Evolutionary conservation across 805 yeast species (phyloP).

Genomic region (Lipomyces spencermartinsiae): DNA sequence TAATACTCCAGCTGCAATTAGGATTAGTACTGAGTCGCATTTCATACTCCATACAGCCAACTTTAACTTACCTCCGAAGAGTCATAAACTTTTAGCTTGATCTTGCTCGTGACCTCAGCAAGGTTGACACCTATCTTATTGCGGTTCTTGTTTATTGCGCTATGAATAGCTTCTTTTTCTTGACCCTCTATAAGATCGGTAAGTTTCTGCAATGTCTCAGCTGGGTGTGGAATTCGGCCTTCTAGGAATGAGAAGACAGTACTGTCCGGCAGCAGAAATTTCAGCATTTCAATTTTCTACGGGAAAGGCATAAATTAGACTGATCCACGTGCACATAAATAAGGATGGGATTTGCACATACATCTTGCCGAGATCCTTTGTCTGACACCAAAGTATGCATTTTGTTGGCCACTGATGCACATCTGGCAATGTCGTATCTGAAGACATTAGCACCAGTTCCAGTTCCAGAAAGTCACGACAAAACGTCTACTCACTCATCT

Average conservation of each 20-base stretch:
- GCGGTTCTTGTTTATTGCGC: conserved; percentile 38
- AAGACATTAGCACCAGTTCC: neutral
- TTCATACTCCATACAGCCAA: neutral
- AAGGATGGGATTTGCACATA: conserved; percentile 16
- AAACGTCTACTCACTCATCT: conserved; percentile 18
- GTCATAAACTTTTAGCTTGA: conserved; percentile 56
- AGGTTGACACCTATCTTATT: conserved; percentile 41
- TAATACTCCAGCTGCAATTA: conserved; percentile 52
- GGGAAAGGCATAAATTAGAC: neutral
- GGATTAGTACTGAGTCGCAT: neutral
- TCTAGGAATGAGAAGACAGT: conserved; percentile 42
- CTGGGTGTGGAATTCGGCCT: conserved; percentile 42
- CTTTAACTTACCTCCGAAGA: conserved; percentile 47
- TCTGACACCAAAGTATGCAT: conserved; percentile 33
- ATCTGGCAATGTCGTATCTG: conserved; percentile 39
- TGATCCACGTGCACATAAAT: neutral
- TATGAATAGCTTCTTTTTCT: conserved; percentile 40
- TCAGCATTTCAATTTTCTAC: conserved; percentile 32
- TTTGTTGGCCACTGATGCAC: conserved; percentile 38
- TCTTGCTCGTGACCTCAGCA: conserved; percentile 43
- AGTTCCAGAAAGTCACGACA: neutral
- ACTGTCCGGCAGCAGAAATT: conserved; percentile 44
- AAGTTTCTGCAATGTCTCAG: conserved; percentile 38
- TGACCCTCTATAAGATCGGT: conserved; percentile 49
- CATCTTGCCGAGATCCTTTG: conserved; percentile 34